phyloP scores from a whole-genome alignment of 169 alveolate genomes.

The Eimeria praecox region DNA sequence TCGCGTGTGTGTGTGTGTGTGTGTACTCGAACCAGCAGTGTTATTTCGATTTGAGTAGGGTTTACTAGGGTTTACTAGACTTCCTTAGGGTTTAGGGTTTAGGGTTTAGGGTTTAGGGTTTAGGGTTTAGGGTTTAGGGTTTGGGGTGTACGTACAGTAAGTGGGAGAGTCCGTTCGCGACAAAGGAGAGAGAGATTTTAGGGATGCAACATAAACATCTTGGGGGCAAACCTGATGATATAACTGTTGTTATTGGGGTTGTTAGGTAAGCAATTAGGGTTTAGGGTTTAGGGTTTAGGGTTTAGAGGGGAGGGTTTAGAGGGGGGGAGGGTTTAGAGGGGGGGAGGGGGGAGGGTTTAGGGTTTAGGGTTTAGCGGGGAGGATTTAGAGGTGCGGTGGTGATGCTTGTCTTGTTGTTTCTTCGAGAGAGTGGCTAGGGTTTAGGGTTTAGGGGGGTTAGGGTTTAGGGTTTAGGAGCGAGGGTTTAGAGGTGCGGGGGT shows the following conservation, averaged over 20 bases:
- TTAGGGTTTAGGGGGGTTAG: constrained; percentile 7
- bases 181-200: constrained; percentile 73
- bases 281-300: constrained; percentile 19
- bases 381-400: constrained; percentile 1
- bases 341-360: constrained; percentile 39
- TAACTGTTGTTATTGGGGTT: not conserved
- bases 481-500: constrained; percentile 22
- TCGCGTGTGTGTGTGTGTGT: too few relatives aligned
- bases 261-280: not conserved
- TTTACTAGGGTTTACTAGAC: too few relatives aligned
- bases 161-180: constrained; percentile 81
- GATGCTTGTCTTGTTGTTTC: not conserved
- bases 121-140: too few relatives aligned
- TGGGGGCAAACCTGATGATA: not conserved
- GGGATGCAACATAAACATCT: not conserved
- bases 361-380: too few relatives aligned
- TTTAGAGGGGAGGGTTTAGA: not conserved
- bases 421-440: constrained; percentile 58
- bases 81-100: too few relatives aligned
- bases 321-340: not conserved
- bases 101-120: too few relatives aligned
- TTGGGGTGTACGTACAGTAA: not conserved
- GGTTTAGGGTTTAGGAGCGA: not conserved
- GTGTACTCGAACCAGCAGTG: too few relatives aligned
- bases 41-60: too few relatives aligned